Conservation (phyloP, 768 basidiomycete genomes). For the Tulasnella sp. region DNA sequence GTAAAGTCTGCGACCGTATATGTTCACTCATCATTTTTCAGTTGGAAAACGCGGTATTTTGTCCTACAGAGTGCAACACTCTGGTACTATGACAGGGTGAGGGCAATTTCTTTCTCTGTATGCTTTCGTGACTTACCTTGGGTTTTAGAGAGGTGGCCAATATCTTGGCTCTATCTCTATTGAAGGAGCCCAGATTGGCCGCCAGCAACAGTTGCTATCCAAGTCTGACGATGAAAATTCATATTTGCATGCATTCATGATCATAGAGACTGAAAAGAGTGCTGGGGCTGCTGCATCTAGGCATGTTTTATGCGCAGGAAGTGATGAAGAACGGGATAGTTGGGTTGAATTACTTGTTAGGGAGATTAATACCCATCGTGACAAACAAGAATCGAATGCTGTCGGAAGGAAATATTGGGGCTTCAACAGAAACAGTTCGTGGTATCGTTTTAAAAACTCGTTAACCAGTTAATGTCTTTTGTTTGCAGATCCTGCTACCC, state of each 20-base stretch:
- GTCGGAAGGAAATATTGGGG: constrained; percentile 92
- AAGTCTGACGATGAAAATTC: constrained; percentile 73
- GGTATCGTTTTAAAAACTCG: no score
- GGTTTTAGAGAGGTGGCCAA: constrained; percentile 66
- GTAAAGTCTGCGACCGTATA: neutral
- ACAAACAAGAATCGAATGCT: constrained; percentile 76
- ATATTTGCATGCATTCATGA: constrained; percentile 92
- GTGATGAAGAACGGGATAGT: constrained; percentile 77
- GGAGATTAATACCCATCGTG: constrained; percentile 32
- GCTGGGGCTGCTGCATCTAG: constrained; percentile 56
- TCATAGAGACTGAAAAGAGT: constrained; percentile 74
- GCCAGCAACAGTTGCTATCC: constrained; percentile 59
- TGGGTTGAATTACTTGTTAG: constrained; percentile 92
- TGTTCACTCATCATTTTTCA: neutral
- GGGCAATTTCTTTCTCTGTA: no score
- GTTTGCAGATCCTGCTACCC: no score
- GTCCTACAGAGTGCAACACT: constrained; percentile 79
- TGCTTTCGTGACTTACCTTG: no score
- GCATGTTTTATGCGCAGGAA: constrained; percentile 96
- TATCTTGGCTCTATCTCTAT: constrained; percentile 84
- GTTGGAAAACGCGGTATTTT: constrained; percentile 92
- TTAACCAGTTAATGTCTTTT: no score
- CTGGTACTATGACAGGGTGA: constrained; percentile 89
- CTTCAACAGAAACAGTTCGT: constrained; percentile 48
- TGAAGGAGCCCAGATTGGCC: constrained; percentile 88